Conservation (phyloP, 2,329 filamentous ascomycete species). For the Botrytis sinoallii region DNA sequence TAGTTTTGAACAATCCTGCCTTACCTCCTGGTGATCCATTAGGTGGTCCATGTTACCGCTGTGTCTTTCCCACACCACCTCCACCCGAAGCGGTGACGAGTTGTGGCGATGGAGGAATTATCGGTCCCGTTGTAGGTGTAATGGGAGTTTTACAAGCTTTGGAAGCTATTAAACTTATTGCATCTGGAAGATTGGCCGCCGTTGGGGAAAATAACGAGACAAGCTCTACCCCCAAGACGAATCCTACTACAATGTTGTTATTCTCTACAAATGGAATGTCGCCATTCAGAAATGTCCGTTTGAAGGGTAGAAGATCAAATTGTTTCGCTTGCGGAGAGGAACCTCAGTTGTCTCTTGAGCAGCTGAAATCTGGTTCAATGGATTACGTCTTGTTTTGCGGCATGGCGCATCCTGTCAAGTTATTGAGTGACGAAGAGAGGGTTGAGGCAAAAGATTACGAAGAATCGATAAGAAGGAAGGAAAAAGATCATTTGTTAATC, state of each 20-base stretch:
- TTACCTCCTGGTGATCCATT: conserved; percentile 51
- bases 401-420: conserved; percentile 49
- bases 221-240: conserved; percentile 23
- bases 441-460: conserved; percentile 62
- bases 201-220: conserved; percentile 24
- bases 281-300: conserved; percentile 70
- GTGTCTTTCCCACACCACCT: conserved; percentile 84
- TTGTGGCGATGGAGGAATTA: conserved; percentile 88
- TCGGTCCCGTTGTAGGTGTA: conserved; percentile 86
- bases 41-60: conserved; percentile 87
- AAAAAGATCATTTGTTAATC: conserved; percentile 56
- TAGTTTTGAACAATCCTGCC: conserved; percentile 81
- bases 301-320: conserved; percentile 64
- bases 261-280: conserved; percentile 53
- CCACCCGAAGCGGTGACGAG: conserved; percentile 77
- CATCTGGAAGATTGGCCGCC: conserved; percentile 35
- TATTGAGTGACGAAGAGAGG: conserved; percentile 63
- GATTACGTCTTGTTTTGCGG: conserved; percentile 91
- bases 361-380: conserved; percentile 61
- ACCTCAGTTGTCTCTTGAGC: conserved; percentile 60
- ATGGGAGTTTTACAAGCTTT: conserved; percentile 93
- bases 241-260: conserved; percentile 38
- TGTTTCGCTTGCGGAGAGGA: conserved; percentile 74
- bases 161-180: conserved; percentile 82
- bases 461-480: conserved; percentile 27